Evolutionary conservation across 495 filamentous ascomycete species (phyloP).

Genomic region (Pyronema domesticum): DNA sequence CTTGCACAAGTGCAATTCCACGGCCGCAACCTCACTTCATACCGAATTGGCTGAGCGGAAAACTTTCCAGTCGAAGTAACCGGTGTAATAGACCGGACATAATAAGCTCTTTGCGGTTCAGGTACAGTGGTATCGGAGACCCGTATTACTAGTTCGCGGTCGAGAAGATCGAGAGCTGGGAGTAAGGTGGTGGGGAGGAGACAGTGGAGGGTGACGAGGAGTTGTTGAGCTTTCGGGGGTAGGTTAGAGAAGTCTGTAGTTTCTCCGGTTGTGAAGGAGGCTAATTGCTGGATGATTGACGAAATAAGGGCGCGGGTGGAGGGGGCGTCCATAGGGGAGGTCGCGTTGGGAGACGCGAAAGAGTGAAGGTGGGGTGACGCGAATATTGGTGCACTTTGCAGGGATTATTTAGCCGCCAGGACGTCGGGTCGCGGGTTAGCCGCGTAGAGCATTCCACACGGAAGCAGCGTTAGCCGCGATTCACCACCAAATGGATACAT

Average conservation of each 20-base stretch:
- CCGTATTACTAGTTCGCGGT: constrained; percentile 40
- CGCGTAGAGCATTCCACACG: too few relatives aligned
- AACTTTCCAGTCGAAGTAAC: not conserved
- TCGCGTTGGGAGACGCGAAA: constrained; percentile 33
- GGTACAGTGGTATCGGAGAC: constrained; percentile 1
- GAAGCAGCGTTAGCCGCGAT: too few relatives aligned
- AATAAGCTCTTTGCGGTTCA: not conserved
- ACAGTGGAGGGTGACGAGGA: constrained; percentile 37
- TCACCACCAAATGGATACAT: too few relatives aligned
- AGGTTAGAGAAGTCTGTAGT: not conserved
- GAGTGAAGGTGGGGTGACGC: constrained; percentile 28
- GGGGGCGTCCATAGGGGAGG: constrained; percentile 21
- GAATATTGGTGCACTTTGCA: not conserved
- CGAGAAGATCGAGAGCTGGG: constrained; percentile 48
- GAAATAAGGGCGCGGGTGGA: constrained; percentile 43
- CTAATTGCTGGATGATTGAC: not conserved
- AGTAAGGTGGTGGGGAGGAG: constrained; percentile 39
- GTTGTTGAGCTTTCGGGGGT: constrained; percentile 22
- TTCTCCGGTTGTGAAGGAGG: constrained; percentile 1
- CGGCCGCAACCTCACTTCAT: constrained; percentile 53
- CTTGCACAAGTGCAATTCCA: constrained; percentile 84
- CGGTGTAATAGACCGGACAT: not conserved
- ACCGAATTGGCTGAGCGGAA: constrained; percentile 22
- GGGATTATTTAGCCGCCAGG: too few relatives aligned
- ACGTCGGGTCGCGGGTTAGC: too few relatives aligned